Base-by-base conservation (phyloP, 1,139 yeast species). In the Kodamaea sp. region DNA sequence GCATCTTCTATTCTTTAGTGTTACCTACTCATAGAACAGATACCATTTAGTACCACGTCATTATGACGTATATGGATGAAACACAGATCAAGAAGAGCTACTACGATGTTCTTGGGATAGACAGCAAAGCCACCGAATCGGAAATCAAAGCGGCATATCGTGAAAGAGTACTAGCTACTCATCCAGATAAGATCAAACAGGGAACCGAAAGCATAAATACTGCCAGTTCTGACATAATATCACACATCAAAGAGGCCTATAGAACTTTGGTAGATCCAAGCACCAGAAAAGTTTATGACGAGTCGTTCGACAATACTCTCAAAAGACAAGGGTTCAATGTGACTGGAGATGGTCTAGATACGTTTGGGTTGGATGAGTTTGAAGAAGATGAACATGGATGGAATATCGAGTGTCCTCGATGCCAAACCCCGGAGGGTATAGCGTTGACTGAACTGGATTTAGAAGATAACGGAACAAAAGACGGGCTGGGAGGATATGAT, bases 401-500 rank as follows among this genome's bases (percentile, higher is more conserved):
- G 78, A 51, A 52, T 14, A 71, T 69, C 50, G 69, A 71, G 36
- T 89, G 97, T 57, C 90, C 90, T 2, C 65, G 97, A 31, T 89
- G 97, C 53, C 73, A 76, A 3, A 66, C 72, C 1, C 50, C 53
- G 0, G 61, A 66, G 3, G 80, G 90, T 0, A 81, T 87, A 38
- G 54, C 51, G 14, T 57, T 89, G 3, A 65, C 69, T 0, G 96
- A 87, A 44, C 53, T 60, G 1, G 85, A 83, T 38, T 63, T 89
- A 32, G 78, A 64, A 8, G 55, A 65, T 2, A 64, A 64, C 38
- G 82, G 81, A 2, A 67, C 74, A 0, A 48, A 50, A 1, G 78
- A 72, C 37, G 77, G 76, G 2, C 59, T 61, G 10, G 83, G 81
- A 11, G 83, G 83, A 7, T 80, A 65, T 41, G 85, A 83, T 43